Base-by-base conservation (phyloP, 306 rosid species). In the Citrullus amarus region DNA sequence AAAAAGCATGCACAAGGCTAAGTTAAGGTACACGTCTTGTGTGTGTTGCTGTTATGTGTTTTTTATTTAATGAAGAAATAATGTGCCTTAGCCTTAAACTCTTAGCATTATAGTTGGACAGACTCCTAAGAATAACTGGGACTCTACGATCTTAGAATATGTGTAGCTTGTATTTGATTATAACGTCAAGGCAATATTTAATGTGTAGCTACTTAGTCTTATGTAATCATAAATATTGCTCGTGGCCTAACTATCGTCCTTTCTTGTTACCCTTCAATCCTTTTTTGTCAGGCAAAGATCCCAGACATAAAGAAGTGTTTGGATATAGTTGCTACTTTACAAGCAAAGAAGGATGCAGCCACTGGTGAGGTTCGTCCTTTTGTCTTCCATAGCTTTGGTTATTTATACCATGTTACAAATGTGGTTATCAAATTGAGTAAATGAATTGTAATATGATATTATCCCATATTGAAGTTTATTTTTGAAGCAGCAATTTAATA, bases 271-370 rank as follows among this genome's bases (percentile, higher is more conserved):
- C 57, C 39, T 43, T 46, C 38, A 20, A 30, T 80, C 84, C 53
- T 72, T 62, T 66, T 58, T 56, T 85, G 38, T 50, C 87, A 96
- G 99, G 99, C 98, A 68, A 96, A 96, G 87, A 92, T 96, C 53
- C 97, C 98, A 25, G 98, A 95, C 86, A 95, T 95, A 75, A 92
- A 86, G 71, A 96, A 96, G 86, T 95, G 97, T 88, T 84, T 91
- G 81, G 97, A 91, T 8, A 86, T 92, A 71, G 95, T 92, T 83
- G 92, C 93, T 60, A 83, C 93, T 36, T 86, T 91, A 84, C 90
- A 89, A 82, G 92, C 93, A 85, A 91, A 91, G 93, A 91, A 92
- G 93, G 96, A 89, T 76, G 57, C 60, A 9, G 77, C 46, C 44
- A 83, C 99, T 34, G 96, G 98, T 87, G 97, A 92, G 99, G 99